These are phyloP conservation scores for Hypholoma sublateritium DNA, from an alignment of 768 basidiomycete genomes.

Conservation along the genomic window DNA sequence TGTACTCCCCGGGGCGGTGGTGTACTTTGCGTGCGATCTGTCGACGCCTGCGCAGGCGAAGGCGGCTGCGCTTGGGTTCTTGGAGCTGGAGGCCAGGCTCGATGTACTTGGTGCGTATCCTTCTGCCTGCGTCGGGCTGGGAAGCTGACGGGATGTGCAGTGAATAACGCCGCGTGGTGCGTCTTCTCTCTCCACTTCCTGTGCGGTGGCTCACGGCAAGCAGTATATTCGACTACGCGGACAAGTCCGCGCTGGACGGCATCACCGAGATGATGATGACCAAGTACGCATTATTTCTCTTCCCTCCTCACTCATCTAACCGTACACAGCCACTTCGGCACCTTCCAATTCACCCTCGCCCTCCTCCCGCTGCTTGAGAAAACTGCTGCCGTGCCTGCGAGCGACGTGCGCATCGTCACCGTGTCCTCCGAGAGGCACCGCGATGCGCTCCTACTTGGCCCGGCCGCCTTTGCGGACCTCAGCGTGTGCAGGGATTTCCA, in stretches of 20 bases:
- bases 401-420: no score
- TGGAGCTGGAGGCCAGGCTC: not conserved
- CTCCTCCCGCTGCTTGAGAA: no score
- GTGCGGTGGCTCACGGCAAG: not conserved
- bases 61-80: not conserved
- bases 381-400: no score
- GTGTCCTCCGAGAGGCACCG: no score
- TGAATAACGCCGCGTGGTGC: slow-evolving; percentile 13
- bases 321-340: no score
- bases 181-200: not conserved
- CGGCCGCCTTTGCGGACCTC: no score
- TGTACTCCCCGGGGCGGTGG: not conserved
- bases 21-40: slow-evolving; percentile 1
- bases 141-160: not conserved
- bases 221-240: slow-evolving; percentile 2
- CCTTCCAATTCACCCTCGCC: no score
- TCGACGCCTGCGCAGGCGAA: not conserved
- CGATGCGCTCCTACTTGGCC: no score
- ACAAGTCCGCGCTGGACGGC: no score
- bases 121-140: not conserved
- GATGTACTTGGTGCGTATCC: not conserved
- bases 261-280: slow-evolving; percentile 9
- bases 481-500: no score
- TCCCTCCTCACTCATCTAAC: no score
- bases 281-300: slow-evolving; percentile 6